Evolutionary conservation across 169 alveolate species (phyloP), one percentile per base, ranked within the genome.

Genomic region (Plasmodium relictum): DNA sequence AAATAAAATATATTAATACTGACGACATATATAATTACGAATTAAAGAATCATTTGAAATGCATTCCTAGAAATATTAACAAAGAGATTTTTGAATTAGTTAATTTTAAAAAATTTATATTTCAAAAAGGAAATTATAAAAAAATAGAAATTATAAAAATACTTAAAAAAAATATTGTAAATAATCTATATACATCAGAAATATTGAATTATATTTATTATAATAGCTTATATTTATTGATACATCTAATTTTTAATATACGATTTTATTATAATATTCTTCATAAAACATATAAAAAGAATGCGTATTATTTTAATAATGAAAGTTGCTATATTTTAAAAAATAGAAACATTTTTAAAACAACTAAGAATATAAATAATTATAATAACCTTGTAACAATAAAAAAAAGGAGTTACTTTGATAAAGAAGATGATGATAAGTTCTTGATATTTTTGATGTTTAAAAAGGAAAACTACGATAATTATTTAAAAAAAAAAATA

Each of bases 141-240:
- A 83, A 83, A 68, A 58, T 83, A 52, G 68, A 83, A 41, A 18
- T 52, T 37, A 83, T 83, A 52, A 83, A 83, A 50, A 83, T 83
- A 39, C 20, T 44, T n/a, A 83, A 59, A 71, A 41, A 72, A 31
- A 83, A 83, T 20, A 16, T 26, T 0, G n/a, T 68, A 18, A 83
- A 83, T 18, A 83, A 83, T 20, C 12, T 83, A 18, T 83, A 83
- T 61, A 68, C 91, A 14, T 83, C 91, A 16, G 91, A 83, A 10
- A 83, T 83, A 24, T 61, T 83, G 16, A 83, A 83, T 31, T 68
- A 83, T 56, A 45, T 83, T 31, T 83, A 83, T 56, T 83, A 83
- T 31, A 83, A 66, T 65, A 42, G 58, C 37, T 59, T 83, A 39
- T 83, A 83, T 83, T 10, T 83, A 12, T 56, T 83, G 6, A 68